A percentile compares a stretch with the other conserved stretches of the same genome.
Evolutionary conservation across 75 land plant species (phyloP).

Genomic region (Cunninghamia lanceolata): DNA sequence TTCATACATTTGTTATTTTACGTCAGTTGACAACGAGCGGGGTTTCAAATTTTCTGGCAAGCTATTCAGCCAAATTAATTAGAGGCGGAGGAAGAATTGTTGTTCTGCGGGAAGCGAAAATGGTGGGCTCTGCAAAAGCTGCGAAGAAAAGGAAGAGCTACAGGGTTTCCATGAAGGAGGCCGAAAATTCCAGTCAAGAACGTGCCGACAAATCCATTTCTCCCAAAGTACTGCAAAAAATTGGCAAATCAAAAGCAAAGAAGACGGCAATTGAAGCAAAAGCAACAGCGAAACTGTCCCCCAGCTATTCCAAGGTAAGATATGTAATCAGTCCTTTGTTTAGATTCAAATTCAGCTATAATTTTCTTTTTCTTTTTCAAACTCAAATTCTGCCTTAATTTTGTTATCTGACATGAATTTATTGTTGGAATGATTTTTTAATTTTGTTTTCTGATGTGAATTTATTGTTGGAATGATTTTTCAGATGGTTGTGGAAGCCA

Average conservation of each 20-base stretch:
- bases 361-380: not conserved
- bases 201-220: not conserved
- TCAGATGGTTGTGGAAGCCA: constrained; percentile 21
- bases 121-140: not conserved
- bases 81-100: not conserved
- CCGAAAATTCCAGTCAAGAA: too few species aligned
- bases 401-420: too few species aligned
- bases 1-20: too few species aligned
- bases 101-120: not conserved
- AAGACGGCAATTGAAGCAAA: not conserved
- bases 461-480: not conserved
- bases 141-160: not conserved
- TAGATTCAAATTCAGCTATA: not conserved
- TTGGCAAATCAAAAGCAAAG: constrained; percentile 9
- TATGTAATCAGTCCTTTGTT: not conserved
- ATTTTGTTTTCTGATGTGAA: too few species aligned
- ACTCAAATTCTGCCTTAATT: too few species aligned
- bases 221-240: not conserved
- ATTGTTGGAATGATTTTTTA: too few species aligned
- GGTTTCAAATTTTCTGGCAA: not conserved
- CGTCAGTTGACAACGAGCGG: not conserved
- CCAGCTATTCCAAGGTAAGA: constrained; percentile 28
- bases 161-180: not conserved
- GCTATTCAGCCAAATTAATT: too few species aligned
- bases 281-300: constrained; percentile 9